Base-by-base conservation (phyloP, 1,284 basidiomycete species). In the Anthracocystis panici-leucophaei region DNA sequence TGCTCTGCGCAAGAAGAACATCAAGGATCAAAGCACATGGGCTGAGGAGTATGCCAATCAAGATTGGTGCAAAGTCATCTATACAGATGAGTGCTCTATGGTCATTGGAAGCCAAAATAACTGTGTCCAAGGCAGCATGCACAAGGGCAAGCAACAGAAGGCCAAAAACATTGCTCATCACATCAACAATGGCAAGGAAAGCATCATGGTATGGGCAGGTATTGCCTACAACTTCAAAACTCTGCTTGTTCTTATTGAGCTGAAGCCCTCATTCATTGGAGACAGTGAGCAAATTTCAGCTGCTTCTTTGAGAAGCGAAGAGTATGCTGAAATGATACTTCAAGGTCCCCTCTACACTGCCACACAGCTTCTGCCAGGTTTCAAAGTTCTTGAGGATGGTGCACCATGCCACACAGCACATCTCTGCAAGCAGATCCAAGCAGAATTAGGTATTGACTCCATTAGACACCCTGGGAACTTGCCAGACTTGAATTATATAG, bases 191-290 rank as follows among this genome's bases (percentile, higher is more conserved):
- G 40, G 40, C 16, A 2, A n/a, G 2, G 40, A 41, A 41, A 41
- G 40, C 40, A 41, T 41, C 40, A 41, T 41, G 40, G 40, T 41
- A n/a, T 41, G 40, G 40, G 40, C 40, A 7, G 40, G 40, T 41
- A 41, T 41, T n/a, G 40, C 40, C 11, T 41, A 41, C 40, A 41
- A 41, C 40, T 41, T 41, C 40, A 41, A 41, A 9, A 41, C 40
- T 2, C 40, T n/a, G 20, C 40, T 41, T 41, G 40, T 41, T 18
- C 40, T 41, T n/a, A n/a, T 41, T n/a, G 40, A 41, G 10, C 40
- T 41, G 4, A 4, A 9, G 18, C 40, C 40, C 11, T 41, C 18
- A n/a, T 5, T 3, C 2, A n/a, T 18, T 20, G 10, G 11, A 3
- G 10, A 9, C 2, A n/a, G 40, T n/a, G 40, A 4, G 40, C 18